phyloP scores from a whole-genome alignment of 257 asterid genomes.

The Solanum etuberosum region DNA sequence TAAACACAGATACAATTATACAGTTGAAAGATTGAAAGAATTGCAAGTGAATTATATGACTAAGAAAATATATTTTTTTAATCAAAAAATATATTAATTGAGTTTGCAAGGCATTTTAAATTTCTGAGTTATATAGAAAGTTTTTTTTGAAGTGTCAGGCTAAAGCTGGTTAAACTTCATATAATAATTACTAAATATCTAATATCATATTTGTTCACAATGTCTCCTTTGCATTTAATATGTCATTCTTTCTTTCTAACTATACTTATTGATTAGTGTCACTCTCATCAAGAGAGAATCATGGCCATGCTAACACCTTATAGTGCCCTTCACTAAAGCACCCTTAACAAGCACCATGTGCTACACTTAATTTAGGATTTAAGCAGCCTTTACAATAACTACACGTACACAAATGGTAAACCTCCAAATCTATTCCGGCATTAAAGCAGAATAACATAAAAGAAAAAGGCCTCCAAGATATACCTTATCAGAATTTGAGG shows the following conservation, averaged over 20 bases:
- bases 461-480: slow-evolving; percentile 2
- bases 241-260: not conserved
- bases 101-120: not conserved
- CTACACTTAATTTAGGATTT: not conserved
- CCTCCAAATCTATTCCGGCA: not conserved
- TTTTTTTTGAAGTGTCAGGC: not conserved
- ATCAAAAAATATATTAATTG: not conserved
- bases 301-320: not conserved
- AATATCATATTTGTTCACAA: not conserved
- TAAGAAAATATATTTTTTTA: not conserved
- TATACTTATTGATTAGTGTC: not conserved
- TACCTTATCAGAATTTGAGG: slow-evolving; percentile 74
- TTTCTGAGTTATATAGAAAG: not conserved
- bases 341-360: not conserved
- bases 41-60: not conserved
- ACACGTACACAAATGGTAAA: not conserved
- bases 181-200: not conserved
- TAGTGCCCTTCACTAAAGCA: not conserved
- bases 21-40: not conserved
- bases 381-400: not conserved
- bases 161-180: not conserved
- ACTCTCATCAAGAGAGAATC: not conserved
- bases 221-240: not conserved
- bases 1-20: not conserved
- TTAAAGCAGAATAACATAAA: not conserved